These are phyloP conservation scores for Ophiorrhiza pumila DNA, from an alignment of 257 asterid genomes.

Conservation along the genomic window DNA sequence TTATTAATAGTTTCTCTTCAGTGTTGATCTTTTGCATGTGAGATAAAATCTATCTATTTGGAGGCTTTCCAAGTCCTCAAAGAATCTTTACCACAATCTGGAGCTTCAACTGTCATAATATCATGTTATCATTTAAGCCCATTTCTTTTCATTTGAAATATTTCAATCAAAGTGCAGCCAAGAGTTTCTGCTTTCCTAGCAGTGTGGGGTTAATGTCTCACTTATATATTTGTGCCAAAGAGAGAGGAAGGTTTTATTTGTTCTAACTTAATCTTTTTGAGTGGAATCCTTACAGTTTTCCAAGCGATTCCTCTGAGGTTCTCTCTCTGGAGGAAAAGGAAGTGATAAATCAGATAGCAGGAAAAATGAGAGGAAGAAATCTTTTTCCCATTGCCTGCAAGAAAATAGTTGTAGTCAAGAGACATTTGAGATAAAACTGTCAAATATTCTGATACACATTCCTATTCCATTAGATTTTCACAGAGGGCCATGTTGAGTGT, in stretches of 20 bases:
- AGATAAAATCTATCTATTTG: background rate
- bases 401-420: background rate
- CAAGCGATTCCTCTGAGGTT: background rate
- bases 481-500: background rate
- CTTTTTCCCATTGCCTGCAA: background rate
- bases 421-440: conserved; percentile 1
- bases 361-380: background rate
- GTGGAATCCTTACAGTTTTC: background rate
- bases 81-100: background rate
- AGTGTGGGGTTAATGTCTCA: background rate
- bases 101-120: background rate
- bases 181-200: background rate
- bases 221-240: background rate
- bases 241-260: background rate
- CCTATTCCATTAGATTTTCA: background rate
- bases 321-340: background rate
- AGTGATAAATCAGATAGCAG: background rate
- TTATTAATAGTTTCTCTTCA: background rate
- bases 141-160: background rate
- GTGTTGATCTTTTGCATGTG: background rate
- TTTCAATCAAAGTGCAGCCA: background rate
- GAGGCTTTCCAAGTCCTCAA: background rate
- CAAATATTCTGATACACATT: background rate
- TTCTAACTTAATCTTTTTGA: background rate
- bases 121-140: background rate